These are phyloP conservation scores for Perilla frutescens DNA, from an alignment of 257 asterid genomes.

Conservation along the genomic window DNA sequence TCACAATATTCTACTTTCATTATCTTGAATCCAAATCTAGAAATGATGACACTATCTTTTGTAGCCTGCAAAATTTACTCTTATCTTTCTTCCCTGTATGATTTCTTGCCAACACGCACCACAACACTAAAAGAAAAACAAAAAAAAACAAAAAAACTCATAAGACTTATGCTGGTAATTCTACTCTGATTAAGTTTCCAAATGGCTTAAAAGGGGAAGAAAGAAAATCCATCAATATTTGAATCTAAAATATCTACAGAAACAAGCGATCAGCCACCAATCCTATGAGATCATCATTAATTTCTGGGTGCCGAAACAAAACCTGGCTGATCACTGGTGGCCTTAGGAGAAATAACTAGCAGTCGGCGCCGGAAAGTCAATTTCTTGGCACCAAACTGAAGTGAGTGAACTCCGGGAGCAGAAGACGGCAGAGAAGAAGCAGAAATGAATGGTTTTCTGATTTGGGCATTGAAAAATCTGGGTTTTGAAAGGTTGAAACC, in stretches of 20 bases:
- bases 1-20: neutral
- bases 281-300: neutral
- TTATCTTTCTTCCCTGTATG: neutral
- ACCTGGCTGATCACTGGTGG: constrained; percentile 93
- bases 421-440: constrained; percentile 52
- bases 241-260: constrained; percentile 8
- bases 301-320: constrained; percentile 7
- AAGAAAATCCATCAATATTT: neutral
- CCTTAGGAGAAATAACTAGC: constrained; percentile 59
- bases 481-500: constrained; percentile 57
- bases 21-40: neutral
- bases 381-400: constrained; percentile 46
- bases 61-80: neutral
- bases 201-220: neutral
- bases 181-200: neutral
- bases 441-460: constrained; percentile 53
- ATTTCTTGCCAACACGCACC: neutral
- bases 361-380: constrained; percentile 48
- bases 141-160: neutral
- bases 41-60: neutral
- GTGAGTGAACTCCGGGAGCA: constrained; percentile 51
- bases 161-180: neutral
- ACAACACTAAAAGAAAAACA: neutral
- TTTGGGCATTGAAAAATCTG: constrained; percentile 50
- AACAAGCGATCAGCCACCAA: neutral